Base-by-base conservation (phyloP, 2,329 filamentous ascomycete species). In the Catunica adiposa region DNA sequence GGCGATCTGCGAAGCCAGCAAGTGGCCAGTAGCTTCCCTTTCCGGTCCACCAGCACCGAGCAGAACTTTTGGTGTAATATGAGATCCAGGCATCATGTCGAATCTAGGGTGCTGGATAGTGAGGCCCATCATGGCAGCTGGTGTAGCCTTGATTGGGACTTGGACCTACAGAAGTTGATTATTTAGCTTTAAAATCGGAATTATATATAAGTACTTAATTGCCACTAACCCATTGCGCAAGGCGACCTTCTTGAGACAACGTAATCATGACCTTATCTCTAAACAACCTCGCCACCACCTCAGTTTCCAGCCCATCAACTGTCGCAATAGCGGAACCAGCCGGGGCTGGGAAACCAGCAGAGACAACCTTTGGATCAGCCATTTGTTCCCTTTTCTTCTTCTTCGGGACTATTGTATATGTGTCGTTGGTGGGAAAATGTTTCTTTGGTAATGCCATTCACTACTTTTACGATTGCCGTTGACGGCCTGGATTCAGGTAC, bases 251-350 rank as follows among this genome's bases (percentile, higher is more conserved):
- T 70, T 97, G 92, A 0, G 86, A 86, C 58, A 97, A 77, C 1
- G 89, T 96, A 60, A 98, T 73, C 62, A 98, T 71, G 63, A 98
- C 88, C 69, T 88, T 94, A 75, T 97, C 92, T 7, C 82, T 76
- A 69, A 97, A 97, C 62, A 75, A 79, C 55, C 89, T 73, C 9
- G 76, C 76, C 40, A 80, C 82, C 34, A 86, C 82, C 61, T 88
- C 80, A 1, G 92, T 97, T 37, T 75, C 67, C 22, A 83, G 67
- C 29, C 80, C 81, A 60, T 83, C 79, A 59, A 96, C 79, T 2
- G 73, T 65, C 2, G 83, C 82, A 1, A 74, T 73, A 14, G 73
- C 73, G 59, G 74, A 73, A 53, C 76, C 81, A 1, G 79, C 82
- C 9, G 71, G 69, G 2, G 82, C 84, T 15, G 86, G 86, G 63